phyloP scores from a whole-genome alignment of 257 asterid species.

The Lycium barbarum region DNA sequence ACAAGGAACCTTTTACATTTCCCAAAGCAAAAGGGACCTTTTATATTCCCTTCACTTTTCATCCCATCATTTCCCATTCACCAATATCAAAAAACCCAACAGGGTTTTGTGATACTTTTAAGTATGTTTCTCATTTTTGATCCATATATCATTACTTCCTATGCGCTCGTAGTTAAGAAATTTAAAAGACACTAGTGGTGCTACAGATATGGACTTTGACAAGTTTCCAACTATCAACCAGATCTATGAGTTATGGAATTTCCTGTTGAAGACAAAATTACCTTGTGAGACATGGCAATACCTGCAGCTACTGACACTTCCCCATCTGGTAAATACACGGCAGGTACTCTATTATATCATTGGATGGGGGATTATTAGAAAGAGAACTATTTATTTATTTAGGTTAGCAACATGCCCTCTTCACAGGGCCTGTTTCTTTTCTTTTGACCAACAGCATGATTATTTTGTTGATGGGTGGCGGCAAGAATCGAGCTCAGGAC shows the following conservation, averaged over 20 bases:
- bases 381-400: neutral
- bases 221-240: neutral
- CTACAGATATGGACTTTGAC: neutral
- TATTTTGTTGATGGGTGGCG: neutral
- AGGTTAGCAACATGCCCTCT: neutral
- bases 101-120: neutral
- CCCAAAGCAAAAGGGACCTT: no score
- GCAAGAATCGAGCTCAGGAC: neutral
- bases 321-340: neutral
- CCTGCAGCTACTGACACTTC: neutral
- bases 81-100: no score
- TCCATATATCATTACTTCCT: neutral
- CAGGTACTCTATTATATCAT: neutral
- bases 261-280: neutral
- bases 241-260: neutral
- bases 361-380: neutral
- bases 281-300: neutral
- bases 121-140: neutral
- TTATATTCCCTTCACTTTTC: no score
- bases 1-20: no score
- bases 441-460: slow-evolving; percentile 6
- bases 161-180: neutral
- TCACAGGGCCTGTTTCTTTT: neutral
- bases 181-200: neutral
- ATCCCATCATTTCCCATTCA: no score